phyloP scores from a whole-genome alignment of 2,329 filamentous ascomycete species.

The Beauveria brongniartii region DNA sequence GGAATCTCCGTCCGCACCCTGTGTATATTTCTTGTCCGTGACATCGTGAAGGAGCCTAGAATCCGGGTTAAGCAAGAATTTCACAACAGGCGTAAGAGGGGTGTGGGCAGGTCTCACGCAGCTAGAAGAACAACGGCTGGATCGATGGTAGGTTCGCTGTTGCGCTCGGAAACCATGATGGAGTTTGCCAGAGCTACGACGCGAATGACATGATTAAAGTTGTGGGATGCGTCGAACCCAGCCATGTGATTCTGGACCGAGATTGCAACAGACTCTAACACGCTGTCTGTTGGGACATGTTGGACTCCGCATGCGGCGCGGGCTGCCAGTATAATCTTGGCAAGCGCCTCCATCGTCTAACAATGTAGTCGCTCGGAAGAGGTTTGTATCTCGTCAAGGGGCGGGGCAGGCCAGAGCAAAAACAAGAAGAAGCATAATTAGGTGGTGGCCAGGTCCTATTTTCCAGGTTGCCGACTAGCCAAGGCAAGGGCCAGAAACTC shows the following conservation, averaged over 20 bases:
- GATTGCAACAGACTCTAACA: background rate
- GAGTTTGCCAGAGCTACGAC: slow-evolving; percentile 63
- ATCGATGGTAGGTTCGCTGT: slow-evolving; percentile 12
- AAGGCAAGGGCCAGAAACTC: too few relatives aligned
- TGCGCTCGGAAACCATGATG: slow-evolving; percentile 47
- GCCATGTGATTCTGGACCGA: slow-evolving; percentile 55
- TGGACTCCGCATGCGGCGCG: background rate
- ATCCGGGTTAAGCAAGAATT: slow-evolving; percentile 26
- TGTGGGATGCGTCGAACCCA: slow-evolving; percentile 76
- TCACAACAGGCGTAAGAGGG: background rate
- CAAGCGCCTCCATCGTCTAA: background rate
- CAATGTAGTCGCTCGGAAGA: background rate
- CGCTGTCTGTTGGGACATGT: background rate
- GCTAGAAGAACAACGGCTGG: background rate
- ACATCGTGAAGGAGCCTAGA: slow-evolving; percentile 76
- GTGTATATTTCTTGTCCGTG: slow-evolving; percentile 80
- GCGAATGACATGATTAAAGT: slow-evolving; percentile 75
- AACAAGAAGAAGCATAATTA: too few relatives aligned
- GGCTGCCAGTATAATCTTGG: background rate
- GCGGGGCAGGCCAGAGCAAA: too few relatives aligned
- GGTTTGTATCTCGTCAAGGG: too few relatives aligned
- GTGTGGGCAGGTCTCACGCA: background rate
- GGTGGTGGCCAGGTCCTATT: too few relatives aligned
- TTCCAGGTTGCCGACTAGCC: too few relatives aligned
- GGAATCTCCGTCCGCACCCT: slow-evolving; percentile 45